These are phyloP conservation scores for Claviceps paspali DNA, from an alignment of 2,329 filamentous ascomycete species.

Conservation along the genomic window DNA sequence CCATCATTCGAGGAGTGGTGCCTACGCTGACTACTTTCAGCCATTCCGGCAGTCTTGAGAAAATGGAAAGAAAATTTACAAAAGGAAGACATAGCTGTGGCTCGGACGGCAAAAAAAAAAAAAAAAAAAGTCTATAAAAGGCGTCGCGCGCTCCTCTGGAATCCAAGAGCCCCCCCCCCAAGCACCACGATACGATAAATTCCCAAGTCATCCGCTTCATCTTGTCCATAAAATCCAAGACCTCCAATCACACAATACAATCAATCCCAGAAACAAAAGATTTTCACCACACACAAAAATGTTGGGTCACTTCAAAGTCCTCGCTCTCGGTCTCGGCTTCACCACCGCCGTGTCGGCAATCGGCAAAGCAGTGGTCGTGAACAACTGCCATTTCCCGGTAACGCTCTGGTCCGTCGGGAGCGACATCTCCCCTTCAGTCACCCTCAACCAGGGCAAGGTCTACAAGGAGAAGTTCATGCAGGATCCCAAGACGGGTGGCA, in stretches of 20 bases:
- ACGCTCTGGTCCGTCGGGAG: conserved; percentile 24
- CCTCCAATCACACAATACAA: not conserved
- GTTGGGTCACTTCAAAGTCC: conserved; percentile 6
- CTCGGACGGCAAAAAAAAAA: too few relatives aligned
- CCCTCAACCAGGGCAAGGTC: conserved; percentile 13
- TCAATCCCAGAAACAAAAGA: not conserved
- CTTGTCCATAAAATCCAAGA: not conserved
- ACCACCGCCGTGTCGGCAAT: conserved; percentile 8
- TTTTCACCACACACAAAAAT: conserved; percentile 4
- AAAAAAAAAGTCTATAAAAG: too few relatives aligned
- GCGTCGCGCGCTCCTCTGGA: too few relatives aligned
- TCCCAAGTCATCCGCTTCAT: not conserved
- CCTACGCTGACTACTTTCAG: too few relatives aligned
- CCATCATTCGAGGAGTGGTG: too few relatives aligned
- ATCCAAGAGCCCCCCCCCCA: too few relatives aligned
- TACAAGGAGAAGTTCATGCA: conserved; percentile 19
- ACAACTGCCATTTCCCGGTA: conserved; percentile 21
- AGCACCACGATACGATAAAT: too few relatives aligned
- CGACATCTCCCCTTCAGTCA: conserved; percentile 12
- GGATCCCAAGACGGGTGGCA: conserved; percentile 23
- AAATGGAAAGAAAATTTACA: too few relatives aligned
- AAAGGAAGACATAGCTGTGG: too few relatives aligned
- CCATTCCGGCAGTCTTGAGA: too few relatives aligned
- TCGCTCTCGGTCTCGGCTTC: conserved; percentile 5
- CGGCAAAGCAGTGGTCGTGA: conserved; percentile 21